A percentile compares a stretch with the other conserved stretches of the same genome.
These are phyloP conservation scores for Raffaelea albimanens DNA, from an alignment of 2,329 filamentous ascomycete genomes.

Conservation along the genomic window DNA sequence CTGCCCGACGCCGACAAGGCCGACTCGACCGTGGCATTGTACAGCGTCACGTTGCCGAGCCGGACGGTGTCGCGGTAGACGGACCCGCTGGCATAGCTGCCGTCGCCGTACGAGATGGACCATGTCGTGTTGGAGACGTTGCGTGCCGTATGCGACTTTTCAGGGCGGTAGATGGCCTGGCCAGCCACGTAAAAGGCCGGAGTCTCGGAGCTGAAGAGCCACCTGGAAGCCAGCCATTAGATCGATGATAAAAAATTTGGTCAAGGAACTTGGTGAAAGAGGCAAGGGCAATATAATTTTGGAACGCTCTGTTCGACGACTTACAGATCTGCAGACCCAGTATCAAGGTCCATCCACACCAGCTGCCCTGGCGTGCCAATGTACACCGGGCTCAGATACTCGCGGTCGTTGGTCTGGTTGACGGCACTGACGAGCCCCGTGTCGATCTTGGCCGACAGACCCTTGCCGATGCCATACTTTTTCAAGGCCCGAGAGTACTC, in stretches of 20 bases:
- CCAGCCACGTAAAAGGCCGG: constrained; percentile 32
- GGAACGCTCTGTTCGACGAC: constrained; percentile 32
- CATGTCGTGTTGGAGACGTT: constrained; percentile 34
- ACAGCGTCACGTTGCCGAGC: constrained; percentile 33
- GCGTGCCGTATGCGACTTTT: constrained; percentile 32
- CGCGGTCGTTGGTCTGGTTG: constrained; percentile 32
- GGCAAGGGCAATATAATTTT: too few relatives aligned
- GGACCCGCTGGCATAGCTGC: constrained; percentile 32
- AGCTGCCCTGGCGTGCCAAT: constrained; percentile 49
- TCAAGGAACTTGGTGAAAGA: too few relatives aligned
- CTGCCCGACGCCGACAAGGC: constrained; percentile 29
- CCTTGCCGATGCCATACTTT: constrained; percentile 24
- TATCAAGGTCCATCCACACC: constrained; percentile 62
- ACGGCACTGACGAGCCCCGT: constrained; percentile 18
- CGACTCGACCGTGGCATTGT: constrained; percentile 38
- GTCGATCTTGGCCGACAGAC: constrained; percentile 1
- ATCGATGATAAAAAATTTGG: too few relatives aligned
- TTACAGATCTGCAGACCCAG: constrained; percentile 54
- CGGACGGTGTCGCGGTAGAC: constrained; percentile 41
- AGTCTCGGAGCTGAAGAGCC: constrained; percentile 44
- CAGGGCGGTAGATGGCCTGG: constrained; percentile 35
- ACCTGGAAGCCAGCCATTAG: constrained; percentile 23
- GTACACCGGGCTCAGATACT: constrained; percentile 52
- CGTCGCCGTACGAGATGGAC: constrained; percentile 38
- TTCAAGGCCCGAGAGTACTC: constrained; percentile 23